These are phyloP conservation scores for Diaporthe ampelina DNA, from an alignment of 2,329 filamentous ascomycete genomes.

Conservation along the genomic window DNA sequence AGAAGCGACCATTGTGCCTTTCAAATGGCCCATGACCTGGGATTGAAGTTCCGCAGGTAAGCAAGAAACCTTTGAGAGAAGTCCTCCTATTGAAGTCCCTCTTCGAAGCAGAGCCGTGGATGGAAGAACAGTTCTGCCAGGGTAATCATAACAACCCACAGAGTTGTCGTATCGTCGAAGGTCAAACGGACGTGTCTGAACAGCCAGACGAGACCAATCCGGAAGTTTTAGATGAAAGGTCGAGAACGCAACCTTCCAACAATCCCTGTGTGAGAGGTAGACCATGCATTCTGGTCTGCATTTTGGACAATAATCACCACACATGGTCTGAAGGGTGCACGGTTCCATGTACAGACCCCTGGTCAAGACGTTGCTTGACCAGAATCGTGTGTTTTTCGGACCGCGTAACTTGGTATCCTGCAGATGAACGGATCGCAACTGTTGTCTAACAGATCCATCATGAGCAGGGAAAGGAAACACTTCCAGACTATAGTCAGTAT, in stretches of 20 bases:
- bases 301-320: neutral
- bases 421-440: neutral
- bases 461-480: neutral
- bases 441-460: neutral
- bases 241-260: neutral
- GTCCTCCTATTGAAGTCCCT: neutral
- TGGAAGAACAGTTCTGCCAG: neutral
- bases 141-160: neutral
- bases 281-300: conserved; percentile 2
- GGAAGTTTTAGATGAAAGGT: neutral
- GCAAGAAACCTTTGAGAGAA: neutral
- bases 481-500: neutral
- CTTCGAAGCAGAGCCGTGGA: neutral
- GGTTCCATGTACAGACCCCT: neutral
- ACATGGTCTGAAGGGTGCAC: neutral
- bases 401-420: neutral
- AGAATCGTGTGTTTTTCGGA: neutral
- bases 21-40: neutral
- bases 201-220: neutral
- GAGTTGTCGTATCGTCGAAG: neutral
- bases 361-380: neutral
- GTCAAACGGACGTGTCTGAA: neutral
- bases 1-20: neutral
- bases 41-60: neutral
- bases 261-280: conserved; percentile 1